Conservation (phyloP, 352 stramenopile genomes). For the Globisporangium carolinianum region DNA sequence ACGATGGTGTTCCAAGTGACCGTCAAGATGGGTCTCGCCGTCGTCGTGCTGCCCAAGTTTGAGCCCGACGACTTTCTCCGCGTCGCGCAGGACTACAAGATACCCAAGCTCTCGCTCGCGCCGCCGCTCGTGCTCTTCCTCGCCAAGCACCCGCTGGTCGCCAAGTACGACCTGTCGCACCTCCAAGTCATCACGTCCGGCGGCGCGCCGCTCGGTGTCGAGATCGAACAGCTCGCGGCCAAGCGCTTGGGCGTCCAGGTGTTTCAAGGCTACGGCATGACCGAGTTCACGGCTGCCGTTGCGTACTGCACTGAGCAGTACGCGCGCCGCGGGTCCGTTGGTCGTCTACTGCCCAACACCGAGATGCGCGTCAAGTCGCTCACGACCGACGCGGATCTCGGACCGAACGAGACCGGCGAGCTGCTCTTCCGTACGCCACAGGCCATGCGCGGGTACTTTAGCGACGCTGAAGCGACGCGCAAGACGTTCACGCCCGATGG, state of each 20-base stretch:
- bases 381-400: slow-evolving; percentile 32
- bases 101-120: slow-evolving; percentile 46
- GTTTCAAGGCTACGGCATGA: slow-evolving; percentile 62
- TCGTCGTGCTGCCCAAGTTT: slow-evolving; percentile 84
- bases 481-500: slow-evolving; percentile 69
- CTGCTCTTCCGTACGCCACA: slow-evolving; percentile 82
- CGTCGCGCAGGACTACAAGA: slow-evolving; percentile 63
- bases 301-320: slow-evolving; percentile 14
- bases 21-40: slow-evolving; percentile 46
- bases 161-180: slow-evolving; percentile 79
- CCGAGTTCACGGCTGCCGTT: slow-evolving; percentile 32
- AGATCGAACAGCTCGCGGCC: slow-evolving; percentile 50
- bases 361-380: slow-evolving; percentile 44
- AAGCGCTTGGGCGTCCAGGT: slow-evolving; percentile 49
- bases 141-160: slow-evolving; percentile 82
- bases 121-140: slow-evolving; percentile 78
- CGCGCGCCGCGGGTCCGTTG: slow-evolving; percentile 5
- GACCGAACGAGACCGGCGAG: slow-evolving; percentile 48
- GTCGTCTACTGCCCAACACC: slow-evolving; percentile 48
- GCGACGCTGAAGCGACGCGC: slow-evolving; percentile 80
- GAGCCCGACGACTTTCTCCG: slow-evolving; percentile 80
- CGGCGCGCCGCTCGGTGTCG: slow-evolving; percentile 72
- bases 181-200: slow-evolving; percentile 60
- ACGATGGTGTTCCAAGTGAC: slow-evolving; percentile 69
- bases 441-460: slow-evolving; percentile 90